Evolutionary conservation across 257 asterid genomes (phyloP).

Genomic region (Fraxinus quadrangulata): DNA sequence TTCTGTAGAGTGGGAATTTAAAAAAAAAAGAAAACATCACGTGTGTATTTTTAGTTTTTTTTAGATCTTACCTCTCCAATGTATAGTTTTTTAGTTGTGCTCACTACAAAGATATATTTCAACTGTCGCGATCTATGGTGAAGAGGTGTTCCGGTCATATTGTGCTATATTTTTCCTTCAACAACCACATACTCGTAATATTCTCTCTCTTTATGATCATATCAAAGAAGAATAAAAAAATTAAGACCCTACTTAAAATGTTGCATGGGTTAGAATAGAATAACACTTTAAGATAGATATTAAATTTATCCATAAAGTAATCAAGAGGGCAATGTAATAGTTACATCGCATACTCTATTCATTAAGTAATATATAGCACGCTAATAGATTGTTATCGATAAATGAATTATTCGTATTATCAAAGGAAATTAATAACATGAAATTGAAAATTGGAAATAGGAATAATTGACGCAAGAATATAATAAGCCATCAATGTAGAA

Average conservation of each 20-base stretch:
- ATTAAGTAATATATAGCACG: neutral
- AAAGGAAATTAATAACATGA: too few species aligned
- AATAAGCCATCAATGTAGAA: too few species aligned
- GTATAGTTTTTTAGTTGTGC: slow-evolving; percentile 79
- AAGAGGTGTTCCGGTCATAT: slow-evolving; percentile 50
- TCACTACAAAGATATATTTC: slow-evolving; percentile 91
- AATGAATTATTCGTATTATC: too few species aligned
- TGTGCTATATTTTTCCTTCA: slow-evolving; percentile 62
- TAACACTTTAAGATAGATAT: neutral
- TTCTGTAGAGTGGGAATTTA: too few species aligned
- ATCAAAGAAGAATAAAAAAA: slow-evolving; percentile 17
- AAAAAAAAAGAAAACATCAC: neutral
- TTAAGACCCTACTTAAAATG: neutral
- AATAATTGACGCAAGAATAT: too few species aligned
- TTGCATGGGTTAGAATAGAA: neutral
- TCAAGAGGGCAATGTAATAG: neutral
- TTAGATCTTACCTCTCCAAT: slow-evolving; percentile 64
- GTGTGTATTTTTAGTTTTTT: slow-evolving; percentile 6
- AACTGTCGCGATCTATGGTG: slow-evolving; percentile 50
- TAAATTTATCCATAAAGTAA: slow-evolving; percentile 1
- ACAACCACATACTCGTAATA: slow-evolving; percentile 59
- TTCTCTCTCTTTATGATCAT: slow-evolving; percentile 76
- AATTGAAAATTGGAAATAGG: too few species aligned
- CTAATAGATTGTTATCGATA: too few species aligned
- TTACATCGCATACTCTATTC: slow-evolving; percentile 3